A percentile compares a stretch with the other conserved stretches of the same genome.
Evolutionary conservation across 2,329 filamentous ascomycete species (phyloP).

Genomic region (Huntiella bhutanensis): DNA sequence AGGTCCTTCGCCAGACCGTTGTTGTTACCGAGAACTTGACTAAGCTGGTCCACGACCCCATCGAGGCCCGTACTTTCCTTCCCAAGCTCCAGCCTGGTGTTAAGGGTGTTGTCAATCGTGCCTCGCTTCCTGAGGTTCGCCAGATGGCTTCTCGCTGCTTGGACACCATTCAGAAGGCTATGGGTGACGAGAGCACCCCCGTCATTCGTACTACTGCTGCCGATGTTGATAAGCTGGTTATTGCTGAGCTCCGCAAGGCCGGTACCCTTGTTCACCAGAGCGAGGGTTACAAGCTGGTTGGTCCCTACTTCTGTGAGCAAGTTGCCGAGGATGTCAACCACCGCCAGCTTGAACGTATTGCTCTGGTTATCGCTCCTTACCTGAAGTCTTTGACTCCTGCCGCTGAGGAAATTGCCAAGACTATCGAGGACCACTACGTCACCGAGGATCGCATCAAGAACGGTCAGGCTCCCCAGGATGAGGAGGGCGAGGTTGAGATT

Average conservation of each 20-base stretch:
- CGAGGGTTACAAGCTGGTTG: slow-evolving; percentile 30
- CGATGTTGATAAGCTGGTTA: slow-evolving; percentile 56
- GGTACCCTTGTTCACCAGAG: slow-evolving; percentile 23
- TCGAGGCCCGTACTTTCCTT: slow-evolving; percentile 86
- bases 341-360: slow-evolving; percentile 57
- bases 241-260: slow-evolving; percentile 55
- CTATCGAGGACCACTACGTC: slow-evolving; percentile 59
- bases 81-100: slow-evolving; percentile 90
- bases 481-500: slow-evolving; percentile 85
- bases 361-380: slow-evolving; percentile 52
- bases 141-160: slow-evolving; percentile 71
- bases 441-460: slow-evolving; percentile 76
- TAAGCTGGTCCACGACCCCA: slow-evolving; percentile 86
- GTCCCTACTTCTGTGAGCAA: slow-evolving; percentile 63
- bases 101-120: slow-evolving; percentile 68
- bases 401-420: slow-evolving; percentile 44
- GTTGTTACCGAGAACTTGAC: slow-evolving; percentile 97
- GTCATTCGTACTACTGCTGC: slow-evolving; percentile 49
- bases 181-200: slow-evolving; percentile 51
- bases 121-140: slow-evolving; percentile 84
- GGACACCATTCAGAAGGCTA: slow-evolving; percentile 80
- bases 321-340: slow-evolving; percentile 76
- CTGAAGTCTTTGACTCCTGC: slow-evolving; percentile 50
- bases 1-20: slow-evolving; percentile 86
- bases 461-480: slow-evolving; percentile 66